A percentile compares a stretch with the other conserved stretches of the same genome.
Conservation (phyloP, 192 early-diverging fungal species). For the Dissophora globulifera region DNA sequence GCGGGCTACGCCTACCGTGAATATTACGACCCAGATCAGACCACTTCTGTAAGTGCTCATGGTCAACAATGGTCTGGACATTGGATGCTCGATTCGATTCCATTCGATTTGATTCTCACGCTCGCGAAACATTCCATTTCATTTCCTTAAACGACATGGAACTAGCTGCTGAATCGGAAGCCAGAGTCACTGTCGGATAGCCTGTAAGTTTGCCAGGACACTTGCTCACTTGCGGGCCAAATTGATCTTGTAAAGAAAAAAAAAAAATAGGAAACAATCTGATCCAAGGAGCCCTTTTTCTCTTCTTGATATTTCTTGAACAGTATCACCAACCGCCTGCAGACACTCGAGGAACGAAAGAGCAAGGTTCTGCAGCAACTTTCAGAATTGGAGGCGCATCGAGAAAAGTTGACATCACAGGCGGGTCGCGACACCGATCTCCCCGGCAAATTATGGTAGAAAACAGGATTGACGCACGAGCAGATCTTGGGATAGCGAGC, state of each 20-base stretch:
- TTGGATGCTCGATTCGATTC: background rate
- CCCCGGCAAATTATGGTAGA: constrained; percentile 35
- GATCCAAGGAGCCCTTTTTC: background rate
- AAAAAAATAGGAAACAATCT: too few relatives aligned
- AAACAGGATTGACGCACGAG: too few relatives aligned
- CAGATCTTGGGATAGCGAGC: too few relatives aligned
- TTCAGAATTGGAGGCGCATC: constrained; percentile 30
- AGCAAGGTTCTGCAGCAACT: constrained; percentile 27
- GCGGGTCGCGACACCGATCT: constrained; percentile 22
- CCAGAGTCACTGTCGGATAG: constrained; percentile 36
- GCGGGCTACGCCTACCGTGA: constrained; percentile 46
- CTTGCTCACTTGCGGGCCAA: too few relatives aligned
- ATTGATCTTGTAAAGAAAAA: too few relatives aligned
- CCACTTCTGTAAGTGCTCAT: constrained; percentile 11
- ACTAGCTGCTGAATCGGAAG: constrained; percentile 28
- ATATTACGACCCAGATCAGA: constrained; percentile 36
- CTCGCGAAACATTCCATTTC: too few relatives aligned
- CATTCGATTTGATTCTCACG: too few relatives aligned
- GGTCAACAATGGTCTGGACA: background rate
- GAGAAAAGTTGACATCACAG: constrained; percentile 15
- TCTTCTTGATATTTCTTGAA: background rate
- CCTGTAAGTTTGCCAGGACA: constrained; percentile 15
- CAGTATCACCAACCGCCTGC: constrained; percentile 21
- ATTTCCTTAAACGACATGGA: background rate
- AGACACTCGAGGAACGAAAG: constrained; percentile 28